Base-by-base conservation (phyloP, 2,329 filamentous ascomycete genomes). In the Zymoseptoria tritici region DNA sequence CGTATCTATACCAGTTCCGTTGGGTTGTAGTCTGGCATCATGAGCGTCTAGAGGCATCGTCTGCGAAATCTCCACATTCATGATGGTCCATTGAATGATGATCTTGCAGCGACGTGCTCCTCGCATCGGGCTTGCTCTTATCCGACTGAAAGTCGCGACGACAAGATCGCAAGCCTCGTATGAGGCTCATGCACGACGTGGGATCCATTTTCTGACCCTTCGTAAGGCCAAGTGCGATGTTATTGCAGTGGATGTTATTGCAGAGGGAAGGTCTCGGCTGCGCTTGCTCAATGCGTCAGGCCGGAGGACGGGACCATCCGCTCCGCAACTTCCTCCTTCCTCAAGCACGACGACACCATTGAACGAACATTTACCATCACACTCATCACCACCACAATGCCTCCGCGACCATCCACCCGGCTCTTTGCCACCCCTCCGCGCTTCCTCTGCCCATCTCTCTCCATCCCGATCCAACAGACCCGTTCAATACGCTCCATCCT, bases 401-500 rank as follows among this genome's bases (percentile, higher is more conserved):
- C 71, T 19, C 69, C 67, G 8, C 63, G 59, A 58, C 55, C 66
- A 19, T 55, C 67, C 8, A 16, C 60, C 5, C 56, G 60, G 59
- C 61, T 70, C 9, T 68, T 72, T 52, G 55, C 56, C 51, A 55
- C 70, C 6, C 70, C 72, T 9, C 72, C 72, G 8, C 64, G 60
- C 16, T 72, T 73, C 63, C 68, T 74, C 26, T 71, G 71, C 46
- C 71, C 71, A 3, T 64, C 66, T 3, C 59, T 73, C 19, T 20
- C 55, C 5, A 20, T 56, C n/a, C 65, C 71, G 2, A 66, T 66
- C 61, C 70, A 66, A 22, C 66, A 66, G 59, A 65, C 68, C 54
- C 70, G 74, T 64, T 78, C 79, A 62, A 85, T 86, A 70, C 80
- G 80, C 72, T 83, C 84, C n/a, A 79, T 84, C 66, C 78, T 84